A percentile compares a stretch with the other conserved stretches of the same genome.
These are phyloP conservation scores for Penicillium turbatum DNA, from an alignment of 495 filamentous ascomycete species.

Conservation along the genomic window DNA sequence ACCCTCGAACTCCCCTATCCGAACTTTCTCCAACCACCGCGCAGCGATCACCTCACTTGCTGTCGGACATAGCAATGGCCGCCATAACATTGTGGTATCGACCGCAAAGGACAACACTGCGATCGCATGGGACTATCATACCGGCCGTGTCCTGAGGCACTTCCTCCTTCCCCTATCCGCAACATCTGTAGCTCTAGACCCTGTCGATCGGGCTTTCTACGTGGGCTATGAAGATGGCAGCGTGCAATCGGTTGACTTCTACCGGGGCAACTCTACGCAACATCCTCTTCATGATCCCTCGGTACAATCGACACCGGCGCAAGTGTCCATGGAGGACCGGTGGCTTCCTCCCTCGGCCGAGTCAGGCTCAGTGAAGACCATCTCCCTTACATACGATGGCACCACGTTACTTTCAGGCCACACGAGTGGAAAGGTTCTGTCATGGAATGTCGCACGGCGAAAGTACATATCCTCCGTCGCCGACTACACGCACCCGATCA, in stretches of 20 bases:
- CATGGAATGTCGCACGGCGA: constrained; percentile 71
- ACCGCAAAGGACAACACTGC: constrained; percentile 75
- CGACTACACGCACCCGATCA: constrained; percentile 71
- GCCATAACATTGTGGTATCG: constrained; percentile 71
- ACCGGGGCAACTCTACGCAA: constrained; percentile 48
- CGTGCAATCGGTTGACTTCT: constrained; percentile 76
- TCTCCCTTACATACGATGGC: constrained; percentile 76
- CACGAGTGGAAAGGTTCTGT: constrained; percentile 66
- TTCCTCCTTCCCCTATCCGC: constrained; percentile 71
- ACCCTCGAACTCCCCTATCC: constrained; percentile 50
- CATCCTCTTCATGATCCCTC: constrained; percentile 53
- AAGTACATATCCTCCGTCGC: constrained; percentile 57
- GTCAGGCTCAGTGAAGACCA: constrained; percentile 55
- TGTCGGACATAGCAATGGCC: constrained; percentile 61
- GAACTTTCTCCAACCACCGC: constrained; percentile 73
- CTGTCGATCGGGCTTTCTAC: constrained; percentile 77
- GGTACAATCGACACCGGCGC: constrained; percentile 53
- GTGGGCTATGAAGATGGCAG: constrained; percentile 79
- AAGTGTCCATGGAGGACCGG: constrained; percentile 49
- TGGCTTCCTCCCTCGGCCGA: constrained; percentile 61
- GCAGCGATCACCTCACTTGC: constrained; percentile 70
- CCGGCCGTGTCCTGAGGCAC: constrained; percentile 68
- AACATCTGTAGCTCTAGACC: constrained; percentile 70
- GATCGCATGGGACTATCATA: constrained; percentile 85
- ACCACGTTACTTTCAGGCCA: constrained; percentile 78